phyloP scores from a whole-genome alignment of 2,329 filamentous ascomycete genomes.

The Fusarium denticulatum region DNA sequence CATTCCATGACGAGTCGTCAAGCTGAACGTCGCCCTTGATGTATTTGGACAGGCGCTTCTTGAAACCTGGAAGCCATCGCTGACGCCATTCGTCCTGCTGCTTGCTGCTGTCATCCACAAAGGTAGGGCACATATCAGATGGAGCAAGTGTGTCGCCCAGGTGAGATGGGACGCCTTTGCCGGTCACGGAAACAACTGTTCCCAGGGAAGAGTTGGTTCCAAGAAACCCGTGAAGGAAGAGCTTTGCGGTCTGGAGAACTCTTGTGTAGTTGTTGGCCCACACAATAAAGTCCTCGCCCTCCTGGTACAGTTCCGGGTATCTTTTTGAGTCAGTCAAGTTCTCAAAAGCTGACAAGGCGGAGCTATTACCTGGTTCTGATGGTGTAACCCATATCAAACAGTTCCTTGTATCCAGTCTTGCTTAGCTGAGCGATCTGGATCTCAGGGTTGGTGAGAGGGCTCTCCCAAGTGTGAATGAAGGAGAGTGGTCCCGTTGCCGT shows the following conservation, averaged over 20 bases:
- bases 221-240: slow-evolving; percentile 70
- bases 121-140: slow-evolving; percentile 70
- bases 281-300: slow-evolving; percentile 63
- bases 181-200: slow-evolving; percentile 67
- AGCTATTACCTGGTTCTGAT: slow-evolving; percentile 54
- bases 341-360: rapidly evolving
- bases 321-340: slow-evolving; percentile 27
- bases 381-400: slow-evolving; percentile 64
- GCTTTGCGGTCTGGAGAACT: slow-evolving; percentile 69
- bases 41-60: slow-evolving; percentile 62
- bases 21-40: slow-evolving; percentile 66
- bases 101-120: slow-evolving; percentile 63
- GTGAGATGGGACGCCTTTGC: slow-evolving; percentile 59
- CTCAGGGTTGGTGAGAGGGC: slow-evolving; percentile 63
- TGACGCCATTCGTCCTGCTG: slow-evolving; percentile 58
- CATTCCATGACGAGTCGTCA: slow-evolving; percentile 61
- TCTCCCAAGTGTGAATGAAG: slow-evolving; percentile 68
- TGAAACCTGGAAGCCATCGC: slow-evolving; percentile 63
- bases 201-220: slow-evolving; percentile 64
- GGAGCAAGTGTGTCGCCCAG: slow-evolving; percentile 71
- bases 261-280: slow-evolving; percentile 75
- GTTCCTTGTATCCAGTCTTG: slow-evolving; percentile 71
- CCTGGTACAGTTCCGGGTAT: slow-evolving; percentile 60
- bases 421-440: slow-evolving; percentile 68
- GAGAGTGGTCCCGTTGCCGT: slow-evolving; percentile 61